Evolutionary conservation across 352 stramenopile species (phyloP).

Genomic region (Pythium dissimile): DNA sequence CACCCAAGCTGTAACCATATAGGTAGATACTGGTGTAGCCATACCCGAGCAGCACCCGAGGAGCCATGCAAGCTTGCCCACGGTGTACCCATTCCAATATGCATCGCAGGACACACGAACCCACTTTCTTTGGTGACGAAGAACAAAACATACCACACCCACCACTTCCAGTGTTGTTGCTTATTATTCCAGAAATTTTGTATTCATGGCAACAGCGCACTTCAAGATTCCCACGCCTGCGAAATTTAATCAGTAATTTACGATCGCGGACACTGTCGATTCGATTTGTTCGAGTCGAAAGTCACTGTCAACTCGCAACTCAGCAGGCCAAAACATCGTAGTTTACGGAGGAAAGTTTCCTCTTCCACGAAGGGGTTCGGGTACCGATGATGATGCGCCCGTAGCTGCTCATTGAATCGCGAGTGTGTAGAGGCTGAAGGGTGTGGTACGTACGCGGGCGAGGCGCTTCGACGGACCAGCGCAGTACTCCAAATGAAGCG

Average conservation of each 20-base stretch:
- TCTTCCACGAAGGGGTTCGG: too few species aligned
- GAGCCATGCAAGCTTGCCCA: too few species aligned
- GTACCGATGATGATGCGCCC: background rate
- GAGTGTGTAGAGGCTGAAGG: background rate
- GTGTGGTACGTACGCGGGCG: background rate
- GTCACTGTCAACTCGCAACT: too few species aligned
- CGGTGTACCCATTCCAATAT: background rate
- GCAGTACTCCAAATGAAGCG: background rate
- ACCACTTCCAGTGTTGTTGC: too few species aligned
- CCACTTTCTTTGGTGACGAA: too few species aligned
- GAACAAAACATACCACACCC: too few species aligned
- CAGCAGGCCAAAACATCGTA: too few species aligned
- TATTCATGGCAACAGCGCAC: background rate
- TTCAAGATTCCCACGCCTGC: background rate
- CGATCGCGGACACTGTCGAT: background rate
- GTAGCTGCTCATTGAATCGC: background rate
- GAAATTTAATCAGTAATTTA: background rate
- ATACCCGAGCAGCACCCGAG: too few species aligned
- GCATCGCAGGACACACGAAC: too few species aligned
- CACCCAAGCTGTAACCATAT: constrained; percentile 56
- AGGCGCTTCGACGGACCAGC: background rate
- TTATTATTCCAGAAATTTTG: background rate
- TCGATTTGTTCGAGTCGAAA: too few species aligned
- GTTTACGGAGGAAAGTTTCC: too few species aligned
- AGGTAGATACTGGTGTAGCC: too few species aligned